Evolutionary conservation across 2,329 filamentous ascomycete species (phyloP).

Genomic region (Aspergillus japonicus): DNA sequence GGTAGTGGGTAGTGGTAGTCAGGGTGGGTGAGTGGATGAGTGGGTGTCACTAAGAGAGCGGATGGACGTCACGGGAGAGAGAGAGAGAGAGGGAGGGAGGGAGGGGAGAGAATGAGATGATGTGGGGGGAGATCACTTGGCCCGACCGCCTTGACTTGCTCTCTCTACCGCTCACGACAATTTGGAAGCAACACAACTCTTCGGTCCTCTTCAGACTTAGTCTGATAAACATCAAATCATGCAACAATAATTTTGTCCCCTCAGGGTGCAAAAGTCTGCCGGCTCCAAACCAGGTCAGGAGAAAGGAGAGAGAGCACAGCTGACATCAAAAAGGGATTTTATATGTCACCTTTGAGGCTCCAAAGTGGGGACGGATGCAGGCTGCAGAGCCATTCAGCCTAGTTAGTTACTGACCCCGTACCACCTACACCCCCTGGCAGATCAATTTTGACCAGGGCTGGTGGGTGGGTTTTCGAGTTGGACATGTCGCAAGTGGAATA

Average conservation of each 20-base stretch:
- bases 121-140: not conserved
- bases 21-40: not conserved
- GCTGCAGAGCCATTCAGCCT: not conserved
- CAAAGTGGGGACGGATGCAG: not conserved
- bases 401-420: not conserved
- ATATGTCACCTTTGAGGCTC: slow-evolving; percentile 3
- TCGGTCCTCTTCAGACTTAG: not conserved
- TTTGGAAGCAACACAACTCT: no score
- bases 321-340: not conserved
- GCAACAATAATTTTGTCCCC: not conserved
- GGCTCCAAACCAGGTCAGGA: not conserved
- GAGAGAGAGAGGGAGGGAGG: not conserved
- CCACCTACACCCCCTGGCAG: not conserved
- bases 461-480: not conserved
- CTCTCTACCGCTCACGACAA: not conserved
- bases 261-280: not conserved
- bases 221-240: not conserved
- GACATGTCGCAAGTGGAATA: not conserved
- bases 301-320: not conserved
- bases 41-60: not conserved
- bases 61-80: slow-evolving; percentile 16
- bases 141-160: not conserved
- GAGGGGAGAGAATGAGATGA: not conserved
- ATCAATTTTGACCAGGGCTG: not conserved
- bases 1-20: not conserved